These are phyloP conservation scores for Aspergillus bridgeri DNA, from an alignment of 495 filamentous ascomycete species.

Conservation along the genomic window DNA sequence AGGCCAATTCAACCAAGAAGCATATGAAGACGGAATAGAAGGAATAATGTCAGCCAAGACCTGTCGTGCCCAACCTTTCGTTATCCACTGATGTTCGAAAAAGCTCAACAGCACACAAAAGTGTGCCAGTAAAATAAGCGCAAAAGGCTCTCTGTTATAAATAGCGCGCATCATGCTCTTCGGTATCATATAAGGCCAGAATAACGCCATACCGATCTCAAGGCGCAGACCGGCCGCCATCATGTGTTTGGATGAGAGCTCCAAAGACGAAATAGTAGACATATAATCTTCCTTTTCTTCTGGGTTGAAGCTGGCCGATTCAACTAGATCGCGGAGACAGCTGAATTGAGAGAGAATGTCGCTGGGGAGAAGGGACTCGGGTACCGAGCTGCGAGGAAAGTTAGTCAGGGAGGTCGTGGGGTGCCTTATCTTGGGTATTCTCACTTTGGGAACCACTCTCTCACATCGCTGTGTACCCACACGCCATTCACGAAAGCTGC, in stretches of 20 bases:
- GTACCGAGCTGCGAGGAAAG: background rate
- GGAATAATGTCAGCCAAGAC: background rate
- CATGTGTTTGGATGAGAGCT: background rate
- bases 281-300: background rate
- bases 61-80: background rate
- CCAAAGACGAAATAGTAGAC: background rate
- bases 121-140: background rate
- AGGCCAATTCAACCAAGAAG: background rate
- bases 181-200: background rate
- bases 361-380: background rate
- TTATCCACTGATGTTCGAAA: background rate
- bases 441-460: background rate
- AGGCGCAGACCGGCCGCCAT: background rate
- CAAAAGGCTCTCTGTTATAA: background rate
- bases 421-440: background rate
- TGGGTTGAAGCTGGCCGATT: background rate
- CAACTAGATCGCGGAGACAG: background rate
- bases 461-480: background rate
- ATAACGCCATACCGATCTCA: background rate
- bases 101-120: background rate
- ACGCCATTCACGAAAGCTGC: background rate
- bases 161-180: background rate
- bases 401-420: background rate
- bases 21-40: background rate
- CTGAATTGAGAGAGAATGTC: background rate